Evolutionary conservation across 306 rosid species (phyloP).

Genomic region (Prunus mume): DNA sequence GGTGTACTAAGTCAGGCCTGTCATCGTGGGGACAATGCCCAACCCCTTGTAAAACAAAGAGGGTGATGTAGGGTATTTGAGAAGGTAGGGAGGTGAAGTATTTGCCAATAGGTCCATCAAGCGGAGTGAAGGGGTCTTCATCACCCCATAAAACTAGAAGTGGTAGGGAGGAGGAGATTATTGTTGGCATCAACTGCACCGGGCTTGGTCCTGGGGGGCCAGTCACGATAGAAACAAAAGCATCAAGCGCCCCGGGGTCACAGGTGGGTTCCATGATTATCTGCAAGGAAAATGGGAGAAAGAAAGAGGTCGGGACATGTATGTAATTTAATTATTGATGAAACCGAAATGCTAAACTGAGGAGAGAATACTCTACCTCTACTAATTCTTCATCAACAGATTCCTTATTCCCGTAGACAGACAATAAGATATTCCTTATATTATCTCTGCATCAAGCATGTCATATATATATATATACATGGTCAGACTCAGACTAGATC

Average conservation of each 20-base stretch:
- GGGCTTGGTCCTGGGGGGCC: conserved; percentile 97
- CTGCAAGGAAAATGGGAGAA: conserved; percentile 18
- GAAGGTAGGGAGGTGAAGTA: conserved; percentile 64
- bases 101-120: conserved; percentile 93
- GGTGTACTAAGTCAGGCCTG: conserved; percentile 73
- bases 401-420: conserved; percentile 78
- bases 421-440: conserved; percentile 55
- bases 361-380: conserved; percentile 42
- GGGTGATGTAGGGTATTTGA: conserved; percentile 48
- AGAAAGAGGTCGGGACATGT: background rate
- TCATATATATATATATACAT: background rate
- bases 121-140: conserved; percentile 85
- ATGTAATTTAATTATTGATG: too few relatives aligned
- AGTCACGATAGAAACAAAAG: conserved; percentile 76
- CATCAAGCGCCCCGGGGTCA: conserved; percentile 75
- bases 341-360: too few relatives aligned
- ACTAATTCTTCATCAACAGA: conserved; percentile 83
- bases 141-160: conserved; percentile 83
- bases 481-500: background rate
- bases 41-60: conserved; percentile 67
- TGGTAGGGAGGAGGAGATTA: conserved; percentile 40
- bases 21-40: conserved; percentile 99
- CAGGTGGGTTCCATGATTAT: conserved; percentile 75
- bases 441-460: conserved; percentile 57
- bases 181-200: conserved; percentile 60